These are phyloP conservation scores for Hibiscus mutabilis DNA, from an alignment of 345 rosid species.

Conservation along the genomic window DNA sequence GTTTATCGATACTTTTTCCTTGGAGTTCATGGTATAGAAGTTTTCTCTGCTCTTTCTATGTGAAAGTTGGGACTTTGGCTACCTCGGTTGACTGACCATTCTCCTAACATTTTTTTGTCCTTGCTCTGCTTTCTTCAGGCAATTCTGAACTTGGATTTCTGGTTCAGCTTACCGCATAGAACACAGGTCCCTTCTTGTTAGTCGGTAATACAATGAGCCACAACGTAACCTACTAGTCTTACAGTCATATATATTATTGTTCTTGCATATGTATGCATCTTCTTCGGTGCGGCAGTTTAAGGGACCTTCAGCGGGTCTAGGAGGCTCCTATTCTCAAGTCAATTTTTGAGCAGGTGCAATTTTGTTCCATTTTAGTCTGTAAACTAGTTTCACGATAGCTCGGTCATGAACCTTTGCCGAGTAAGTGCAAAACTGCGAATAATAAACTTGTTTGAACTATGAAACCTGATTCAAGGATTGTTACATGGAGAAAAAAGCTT, in stretches of 20 bases:
- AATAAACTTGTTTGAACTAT: too few species aligned
- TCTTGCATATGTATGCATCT: slow-evolving; percentile 47
- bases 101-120: background rate
- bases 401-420: slow-evolving; percentile 1
- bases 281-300: slow-evolving; percentile 44
- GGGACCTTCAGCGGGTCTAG: slow-evolving; percentile 53
- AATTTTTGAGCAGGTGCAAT: too few species aligned
- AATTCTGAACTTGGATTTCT: slow-evolving; percentile 73
- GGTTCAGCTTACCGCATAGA: slow-evolving; percentile 71
- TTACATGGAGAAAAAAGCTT: too few species aligned
- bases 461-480: too few species aligned
- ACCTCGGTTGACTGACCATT: background rate
- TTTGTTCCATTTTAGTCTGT: slow-evolving; percentile 19
- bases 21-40: slow-evolving; percentile 58
- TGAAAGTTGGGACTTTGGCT: background rate
- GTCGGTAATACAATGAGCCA: background rate
- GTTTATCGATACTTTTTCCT: slow-evolving; percentile 66
- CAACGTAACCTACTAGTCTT: background rate
- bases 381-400: too few species aligned
- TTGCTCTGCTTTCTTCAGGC: slow-evolving; percentile 38
- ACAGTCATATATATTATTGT: background rate
- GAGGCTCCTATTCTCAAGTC: slow-evolving; percentile 59
- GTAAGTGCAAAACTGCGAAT: background rate
- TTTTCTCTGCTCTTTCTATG: slow-evolving; percentile 3
- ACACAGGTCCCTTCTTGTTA: slow-evolving; percentile 43